Evolutionary conservation across 768 basidiomycete species (phyloP), one percentile per base, ranked within the genome.

Genomic region (Mycena haematopus): DNA sequence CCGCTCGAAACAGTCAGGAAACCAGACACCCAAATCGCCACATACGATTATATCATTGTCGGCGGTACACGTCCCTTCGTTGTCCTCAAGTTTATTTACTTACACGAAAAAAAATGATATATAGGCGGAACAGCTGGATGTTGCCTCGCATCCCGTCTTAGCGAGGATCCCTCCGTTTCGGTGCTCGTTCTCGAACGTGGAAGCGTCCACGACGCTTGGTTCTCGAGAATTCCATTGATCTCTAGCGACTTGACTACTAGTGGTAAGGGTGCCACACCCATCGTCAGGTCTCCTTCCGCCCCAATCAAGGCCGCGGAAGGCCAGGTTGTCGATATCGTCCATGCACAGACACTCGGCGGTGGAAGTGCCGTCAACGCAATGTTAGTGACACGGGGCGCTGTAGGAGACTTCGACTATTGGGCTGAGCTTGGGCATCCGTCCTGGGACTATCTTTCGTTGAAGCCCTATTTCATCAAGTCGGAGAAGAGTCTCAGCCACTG

Each of bases 11-110:
- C n/a, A n/a, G n/a, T n/a, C n/a, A n/a, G n/a, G n/a, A n/a, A n/a
- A n/a, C n/a, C n/a, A n/a, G n/a, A n/a, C n/a, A n/a, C n/a, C n/a
- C n/a, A n/a, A n/a, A n/a, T n/a, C n/a, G n/a, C n/a, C n/a, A 65
- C 36, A 11, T 68, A 68, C 40, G 66, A 68, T 31, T 68, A 68
- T 19, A 62, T 65, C n/a, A 40, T 68, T n/a, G 60, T 68, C 17
- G 66, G 66, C 11, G 66, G 66, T 64, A 2, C 6, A 24, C 21
- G 10, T 11, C 44, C 10, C 22, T 9, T 2, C 21, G 44, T 21
- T 10, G 44, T 31, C 6, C 9, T 31, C 29, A 31, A 31, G 9
- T 9, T 9, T n/a, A 42, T 47, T 27, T 21, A 36, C 11, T 19
- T 53, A 2, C 8, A 31, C 6, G 22, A n/a, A 14, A 49, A 9